These are phyloP conservation scores for Epithemia pelagica DNA, from an alignment of 108 stramenopile species.

Conservation along the genomic window DNA sequence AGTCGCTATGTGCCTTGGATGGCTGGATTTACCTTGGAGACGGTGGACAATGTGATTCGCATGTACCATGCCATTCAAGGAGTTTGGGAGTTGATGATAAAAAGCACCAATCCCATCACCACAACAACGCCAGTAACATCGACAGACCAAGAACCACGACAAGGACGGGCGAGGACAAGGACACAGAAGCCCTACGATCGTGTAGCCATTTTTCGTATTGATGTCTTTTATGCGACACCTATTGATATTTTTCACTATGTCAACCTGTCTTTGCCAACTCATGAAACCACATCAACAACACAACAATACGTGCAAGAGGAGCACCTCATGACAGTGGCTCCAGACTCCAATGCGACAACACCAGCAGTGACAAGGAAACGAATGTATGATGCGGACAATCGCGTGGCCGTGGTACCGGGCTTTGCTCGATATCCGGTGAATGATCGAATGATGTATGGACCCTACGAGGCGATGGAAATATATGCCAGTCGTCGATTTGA, in stretches of 20 bases:
- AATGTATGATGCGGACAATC: constrained; percentile 11
- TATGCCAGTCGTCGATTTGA: constrained; percentile 46
- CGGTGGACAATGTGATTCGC: background rate
- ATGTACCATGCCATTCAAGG: background rate
- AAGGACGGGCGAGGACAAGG: no score
- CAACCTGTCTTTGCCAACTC: background rate
- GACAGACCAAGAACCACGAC: no score
- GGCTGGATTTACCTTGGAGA: background rate
- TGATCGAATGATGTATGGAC: constrained; percentile 45
- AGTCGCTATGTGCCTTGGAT: constrained; percentile 29
- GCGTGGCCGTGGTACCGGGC: constrained; percentile 15
- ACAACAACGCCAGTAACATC: no score
- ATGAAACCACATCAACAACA: no score
- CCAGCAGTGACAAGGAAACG: background rate
- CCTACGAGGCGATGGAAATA: constrained; percentile 30
- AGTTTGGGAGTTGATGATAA: background rate
- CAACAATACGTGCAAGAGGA: no score
- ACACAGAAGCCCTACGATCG: constrained; percentile 20
- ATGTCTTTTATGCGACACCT: constrained; percentile 37
- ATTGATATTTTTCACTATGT: constrained; percentile 25
- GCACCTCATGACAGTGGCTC: no score
- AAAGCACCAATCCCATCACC: no score
- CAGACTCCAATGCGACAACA: no score
- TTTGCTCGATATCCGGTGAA: constrained; percentile 29
- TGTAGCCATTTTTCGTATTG: constrained; percentile 45